Percentiles rank a stretch among this genome's conserved stretches.
These are phyloP conservation scores for Yarrowia sp. DNA, from an alignment of 805 yeast species.

Conservation along the genomic window DNA sequence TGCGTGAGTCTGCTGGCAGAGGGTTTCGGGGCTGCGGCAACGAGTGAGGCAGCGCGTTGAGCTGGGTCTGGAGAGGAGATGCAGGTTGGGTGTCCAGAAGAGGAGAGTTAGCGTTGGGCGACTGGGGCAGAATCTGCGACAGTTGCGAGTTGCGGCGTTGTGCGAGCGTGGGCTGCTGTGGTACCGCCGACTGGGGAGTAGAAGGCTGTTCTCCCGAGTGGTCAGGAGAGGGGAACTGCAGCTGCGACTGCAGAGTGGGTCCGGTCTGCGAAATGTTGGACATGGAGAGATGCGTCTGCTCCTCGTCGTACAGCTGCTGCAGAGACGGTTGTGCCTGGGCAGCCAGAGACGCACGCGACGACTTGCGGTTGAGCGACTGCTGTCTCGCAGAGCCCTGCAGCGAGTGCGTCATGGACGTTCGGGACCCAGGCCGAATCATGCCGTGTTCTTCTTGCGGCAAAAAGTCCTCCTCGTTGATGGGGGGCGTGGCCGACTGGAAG, in stretches of 20 bases:
- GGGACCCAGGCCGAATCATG: conserved; percentile 2
- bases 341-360: conserved; percentile 5
- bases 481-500: background rate
- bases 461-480: background rate
- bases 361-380: background rate
- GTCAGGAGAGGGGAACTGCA: conserved; percentile 7
- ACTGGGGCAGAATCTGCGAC: conserved; percentile 16
- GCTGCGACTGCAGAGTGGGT: conserved; percentile 9
- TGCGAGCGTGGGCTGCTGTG: background rate
- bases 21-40: conserved; percentile 13
- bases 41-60: conserved; percentile 24
- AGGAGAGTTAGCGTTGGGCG: conserved; percentile 19
- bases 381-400: background rate
- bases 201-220: background rate
- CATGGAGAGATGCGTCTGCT: conserved; percentile 1
- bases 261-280: background rate
- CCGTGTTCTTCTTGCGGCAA: background rate
- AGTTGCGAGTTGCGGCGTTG: conserved; percentile 1
- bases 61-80: conserved; percentile 18
- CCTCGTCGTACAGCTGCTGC: conserved; percentile 19
- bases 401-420: conserved; percentile 9
- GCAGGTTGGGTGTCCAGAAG: conserved; percentile 1
- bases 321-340: background rate
- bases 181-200: background rate
- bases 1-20: background rate